phyloP scores from a whole-genome alignment of 495 filamentous ascomycete genomes.

The Trypethelium eluteriae region DNA sequence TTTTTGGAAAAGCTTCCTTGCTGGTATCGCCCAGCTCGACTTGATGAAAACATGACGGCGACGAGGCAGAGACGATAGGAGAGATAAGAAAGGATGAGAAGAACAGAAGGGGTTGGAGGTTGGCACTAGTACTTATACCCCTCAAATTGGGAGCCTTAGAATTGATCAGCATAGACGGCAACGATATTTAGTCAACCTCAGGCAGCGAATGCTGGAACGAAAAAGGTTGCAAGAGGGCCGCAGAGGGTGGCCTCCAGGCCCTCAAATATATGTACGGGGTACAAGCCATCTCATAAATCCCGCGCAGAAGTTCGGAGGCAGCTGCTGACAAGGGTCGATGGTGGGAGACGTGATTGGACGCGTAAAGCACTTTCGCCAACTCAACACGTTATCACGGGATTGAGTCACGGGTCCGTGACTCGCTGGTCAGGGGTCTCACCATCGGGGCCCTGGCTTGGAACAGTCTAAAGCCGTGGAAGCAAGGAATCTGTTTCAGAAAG shows the following conservation, averaged over 20 bases:
- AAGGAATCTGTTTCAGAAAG: conserved; percentile 3
- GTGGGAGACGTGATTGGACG: conserved; percentile 26
- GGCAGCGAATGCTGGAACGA: conserved; percentile 1
- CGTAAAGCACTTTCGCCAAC: conserved; percentile 22
- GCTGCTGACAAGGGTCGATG: neutral
- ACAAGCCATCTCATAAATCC: conserved; percentile 9
- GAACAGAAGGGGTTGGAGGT: neutral
- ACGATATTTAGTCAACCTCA: neutral
- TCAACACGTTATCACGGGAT: conserved; percentile 25
- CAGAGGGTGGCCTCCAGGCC: conserved; percentile 2
- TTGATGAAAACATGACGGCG: conserved; percentile 33
- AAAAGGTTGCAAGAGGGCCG: conserved; percentile 10
- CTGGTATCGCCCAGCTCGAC: conserved; percentile 28
- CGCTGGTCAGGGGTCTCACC: neutral
- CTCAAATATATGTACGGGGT: neutral
- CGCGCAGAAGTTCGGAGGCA: conserved; percentile 6
- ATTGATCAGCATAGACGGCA: neutral
- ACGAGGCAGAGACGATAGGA: neutral
- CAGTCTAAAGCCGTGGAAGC: neutral
- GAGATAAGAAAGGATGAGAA: neutral
- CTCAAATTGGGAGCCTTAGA: neutral
- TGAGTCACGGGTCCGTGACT: conserved; percentile 3
- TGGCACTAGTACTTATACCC: conserved; percentile 2
- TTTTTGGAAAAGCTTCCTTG: conserved; percentile 36
- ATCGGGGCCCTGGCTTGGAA: neutral